Percentiles rank a stretch among this genome's conserved stretches.
These are phyloP conservation scores for Hymenoscyphus repandus DNA, from an alignment of 2,329 filamentous ascomycete species.

Conservation along the genomic window DNA sequence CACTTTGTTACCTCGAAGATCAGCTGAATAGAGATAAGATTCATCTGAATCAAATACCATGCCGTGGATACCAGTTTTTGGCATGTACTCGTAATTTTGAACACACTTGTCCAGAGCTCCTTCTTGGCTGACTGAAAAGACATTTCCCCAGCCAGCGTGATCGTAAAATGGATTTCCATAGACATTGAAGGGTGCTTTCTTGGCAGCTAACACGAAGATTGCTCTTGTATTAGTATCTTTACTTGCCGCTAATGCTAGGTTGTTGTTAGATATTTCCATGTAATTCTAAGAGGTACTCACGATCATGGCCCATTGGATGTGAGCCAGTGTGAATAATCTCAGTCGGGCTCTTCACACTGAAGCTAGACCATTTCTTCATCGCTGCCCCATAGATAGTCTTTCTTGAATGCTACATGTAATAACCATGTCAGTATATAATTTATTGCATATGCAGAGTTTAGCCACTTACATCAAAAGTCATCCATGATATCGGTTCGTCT, in stretches of 20 bases:
- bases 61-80: constrained; percentile 69
- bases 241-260: constrained; percentile 56
- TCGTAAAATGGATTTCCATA: constrained; percentile 92
- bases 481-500: constrained; percentile 89
- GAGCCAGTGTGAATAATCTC: constrained; percentile 72
- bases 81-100: constrained; percentile 69
- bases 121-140: constrained; percentile 56
- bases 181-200: constrained; percentile 71
- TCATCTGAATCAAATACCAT: constrained; percentile 75
- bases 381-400: constrained; percentile 85
- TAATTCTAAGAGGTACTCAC: constrained; percentile 42
- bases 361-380: constrained; percentile 92
- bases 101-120: constrained; percentile 59
- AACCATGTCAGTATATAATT: neutral
- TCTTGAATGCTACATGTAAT: constrained; percentile 57
- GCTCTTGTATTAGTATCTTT: constrained; percentile 75
- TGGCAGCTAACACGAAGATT: constrained; percentile 80
- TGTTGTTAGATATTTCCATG: constrained; percentile 4
- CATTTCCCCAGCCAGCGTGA: constrained; percentile 74
- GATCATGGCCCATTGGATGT: constrained; percentile 69
- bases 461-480: constrained; percentile 74
- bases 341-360: constrained; percentile 67
- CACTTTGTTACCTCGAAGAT: constrained; percentile 72
- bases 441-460: neutral
- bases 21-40: constrained; percentile 72